Evolutionary conservation across 1,284 basidiomycete species (phyloP).

Genomic region (Boletus austroedulis): DNA sequence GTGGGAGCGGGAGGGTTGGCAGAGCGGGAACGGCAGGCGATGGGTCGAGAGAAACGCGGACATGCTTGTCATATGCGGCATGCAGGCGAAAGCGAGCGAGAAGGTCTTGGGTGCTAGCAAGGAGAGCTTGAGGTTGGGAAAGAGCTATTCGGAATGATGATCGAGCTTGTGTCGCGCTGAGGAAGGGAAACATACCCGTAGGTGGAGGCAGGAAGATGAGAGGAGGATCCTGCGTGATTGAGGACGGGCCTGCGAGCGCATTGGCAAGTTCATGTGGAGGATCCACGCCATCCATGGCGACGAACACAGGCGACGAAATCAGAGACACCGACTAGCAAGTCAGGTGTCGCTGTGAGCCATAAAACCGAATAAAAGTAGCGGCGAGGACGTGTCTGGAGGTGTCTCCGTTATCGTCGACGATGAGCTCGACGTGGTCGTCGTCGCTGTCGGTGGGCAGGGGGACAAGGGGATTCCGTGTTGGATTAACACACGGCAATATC

Average conservation of each 20-base stretch:
- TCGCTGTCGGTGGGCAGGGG: conserved; percentile 37
- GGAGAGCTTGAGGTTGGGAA: conserved; percentile 46
- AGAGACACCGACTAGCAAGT: conserved; percentile 21
- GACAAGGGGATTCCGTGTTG: conserved; percentile 38
- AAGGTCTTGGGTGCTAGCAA: conserved; percentile 72
- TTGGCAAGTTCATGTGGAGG: conserved; percentile 23
- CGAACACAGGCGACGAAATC: conserved; percentile 24
- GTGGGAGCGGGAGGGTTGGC: conserved; percentile 41
- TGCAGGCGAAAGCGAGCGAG: conserved; percentile 64
- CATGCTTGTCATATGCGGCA: conserved; percentile 72
- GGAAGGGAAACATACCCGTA: conserved; percentile 19
- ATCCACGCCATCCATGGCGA: conserved; percentile 34
- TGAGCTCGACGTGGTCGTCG: conserved; percentile 31
- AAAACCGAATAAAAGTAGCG: conserved; percentile 7
- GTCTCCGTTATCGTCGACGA: conserved; percentile 33
- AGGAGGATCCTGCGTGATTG: conserved; percentile 27
- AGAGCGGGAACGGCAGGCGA: conserved; percentile 32
- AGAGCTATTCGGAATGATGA: conserved; percentile 24
- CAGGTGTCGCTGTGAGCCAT: conserved; percentile 19
- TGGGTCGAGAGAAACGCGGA: conserved; percentile 46
- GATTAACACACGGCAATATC: conserved; percentile 30
- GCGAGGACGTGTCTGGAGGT: neutral
- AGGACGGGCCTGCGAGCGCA: conserved; percentile 35
- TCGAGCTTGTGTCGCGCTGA: conserved; percentile 9
- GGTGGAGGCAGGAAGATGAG: conserved; percentile 30